Evolutionary conservation across 2,329 filamentous ascomycete species (phyloP).

Genomic region (Thyridium curvatum): DNA sequence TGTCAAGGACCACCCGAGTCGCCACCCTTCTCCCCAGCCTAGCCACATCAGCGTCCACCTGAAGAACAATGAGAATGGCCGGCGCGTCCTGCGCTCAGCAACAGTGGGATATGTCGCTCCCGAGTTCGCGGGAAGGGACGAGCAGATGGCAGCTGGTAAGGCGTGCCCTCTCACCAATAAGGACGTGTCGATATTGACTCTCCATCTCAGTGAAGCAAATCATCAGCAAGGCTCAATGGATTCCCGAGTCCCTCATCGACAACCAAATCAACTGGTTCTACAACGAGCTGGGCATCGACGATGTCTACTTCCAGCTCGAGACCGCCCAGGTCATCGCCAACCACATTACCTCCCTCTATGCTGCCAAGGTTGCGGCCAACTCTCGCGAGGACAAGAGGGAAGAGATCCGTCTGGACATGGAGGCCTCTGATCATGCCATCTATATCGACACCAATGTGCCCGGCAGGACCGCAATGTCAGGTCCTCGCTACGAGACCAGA

Average conservation of each 20-base stretch:
- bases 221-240: conserved; percentile 75
- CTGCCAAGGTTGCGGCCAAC: conserved; percentile 91
- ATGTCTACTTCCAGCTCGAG: conserved; percentile 96
- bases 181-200: too few relatives aligned
- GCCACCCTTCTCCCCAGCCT: conserved; percentile 79
- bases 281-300: conserved; percentile 89
- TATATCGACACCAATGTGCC: conserved; percentile 98
- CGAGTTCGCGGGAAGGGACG: conserved; percentile 84
- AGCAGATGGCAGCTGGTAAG: conserved; percentile 80
- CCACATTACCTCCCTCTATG: conserved; percentile 93
- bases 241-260: conserved; percentile 76
- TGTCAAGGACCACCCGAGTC: conserved; percentile 30
- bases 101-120: conserved; percentile 93
- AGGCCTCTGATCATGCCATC: conserved; percentile 88
- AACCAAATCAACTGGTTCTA: conserved; percentile 95
- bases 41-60: conserved; percentile 74
- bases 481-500: conserved; percentile 88
- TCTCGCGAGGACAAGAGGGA: conserved; percentile 89
- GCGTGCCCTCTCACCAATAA: background rate
- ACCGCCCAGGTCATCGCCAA: conserved; percentile 79
- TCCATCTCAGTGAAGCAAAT: conserved; percentile 63
- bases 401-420: conserved; percentile 93
- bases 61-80: conserved; percentile 44
- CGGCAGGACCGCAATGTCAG: conserved; percentile 66
- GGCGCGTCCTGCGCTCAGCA: conserved; percentile 75